Conservation (phyloP, 306 rosid genomes). For the Lathyrus aphaca region DNA sequence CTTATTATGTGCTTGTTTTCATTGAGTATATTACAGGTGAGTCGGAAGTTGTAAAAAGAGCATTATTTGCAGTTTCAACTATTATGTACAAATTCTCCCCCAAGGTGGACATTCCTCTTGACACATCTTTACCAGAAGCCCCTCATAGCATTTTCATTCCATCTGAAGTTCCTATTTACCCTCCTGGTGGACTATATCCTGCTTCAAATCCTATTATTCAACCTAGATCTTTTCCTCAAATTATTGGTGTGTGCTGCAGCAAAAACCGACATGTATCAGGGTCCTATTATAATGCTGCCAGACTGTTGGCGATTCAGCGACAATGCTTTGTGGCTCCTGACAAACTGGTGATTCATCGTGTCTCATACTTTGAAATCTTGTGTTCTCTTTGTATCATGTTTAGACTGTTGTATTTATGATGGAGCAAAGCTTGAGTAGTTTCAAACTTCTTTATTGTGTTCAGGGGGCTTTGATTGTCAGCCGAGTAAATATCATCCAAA, state of each 20-base stretch:
- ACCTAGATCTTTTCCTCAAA: conserved; percentile 72
- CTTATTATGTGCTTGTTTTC: conserved; percentile 37
- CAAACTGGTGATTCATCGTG: conserved; percentile 70
- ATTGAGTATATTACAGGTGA: conserved; percentile 75
- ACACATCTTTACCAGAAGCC: conserved; percentile 68
- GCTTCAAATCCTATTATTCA: conserved; percentile 66
- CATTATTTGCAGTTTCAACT: conserved; percentile 86
- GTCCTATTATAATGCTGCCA: too few species aligned
- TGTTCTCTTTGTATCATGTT: conserved; percentile 35
- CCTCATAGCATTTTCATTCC: conserved; percentile 80
- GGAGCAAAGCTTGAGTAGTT: conserved; percentile 43
- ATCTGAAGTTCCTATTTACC: conserved; percentile 80
- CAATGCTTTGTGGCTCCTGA: conserved; percentile 98
- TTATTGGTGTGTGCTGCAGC: conserved; percentile 77
- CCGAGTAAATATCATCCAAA: conserved; percentile 92
- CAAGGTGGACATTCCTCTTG: conserved; percentile 80
- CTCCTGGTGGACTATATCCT: conserved; percentile 73
- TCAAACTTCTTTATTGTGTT: conserved; percentile 35
- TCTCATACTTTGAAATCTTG: conserved; percentile 15
- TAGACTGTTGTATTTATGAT: conserved; percentile 27
- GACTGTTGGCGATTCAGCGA: conserved; percentile 86
- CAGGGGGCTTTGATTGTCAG: conserved; percentile 97
- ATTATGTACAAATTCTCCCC: conserved; percentile 93
- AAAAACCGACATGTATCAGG: too few species aligned
- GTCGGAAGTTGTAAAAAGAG: conserved; percentile 78